Base-by-base conservation (phyloP, 176 grass and related monocot species). In the Poa annua region DNA sequence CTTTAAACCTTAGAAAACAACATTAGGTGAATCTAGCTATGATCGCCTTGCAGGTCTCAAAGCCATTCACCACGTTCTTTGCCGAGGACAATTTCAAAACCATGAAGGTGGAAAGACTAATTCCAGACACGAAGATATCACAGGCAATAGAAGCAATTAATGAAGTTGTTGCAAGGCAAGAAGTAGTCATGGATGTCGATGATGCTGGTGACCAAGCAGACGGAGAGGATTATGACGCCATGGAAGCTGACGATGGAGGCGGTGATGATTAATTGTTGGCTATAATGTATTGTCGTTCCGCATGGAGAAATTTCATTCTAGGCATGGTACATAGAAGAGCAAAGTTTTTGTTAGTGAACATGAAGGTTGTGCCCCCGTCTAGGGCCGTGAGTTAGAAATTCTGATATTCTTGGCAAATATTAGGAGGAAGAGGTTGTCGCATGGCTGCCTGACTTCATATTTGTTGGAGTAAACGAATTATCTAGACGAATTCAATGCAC, bases 41-140 rank as follows among this genome's bases (percentile, higher is more conserved):
- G 50, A 66, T 13, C 24, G 25, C 71, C 50, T 80, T 75, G 78
- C 83, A 98, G 96, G 96, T 95, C 12, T 11, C 79, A 15, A 98
- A 93, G 82, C 96, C 96, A 34, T 90, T 89, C 52, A 57, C 85
- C 21, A 12, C 88, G 44, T 95, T 98, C 72, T 98, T 98, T 76
- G 70, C 76, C 0, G 92, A 95, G 38, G 89, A 80, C 48, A 95
- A 88, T 38, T 63, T 98, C 68, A 75, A 89, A 48, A 44, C 69
- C 61, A 91, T 98, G 92, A 49, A 74, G 79, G 88, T 87, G 50
- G 64, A 92, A 20, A 91, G 19, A 45, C 57, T 22, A 60, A 70
- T 74, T 83, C 83, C 25, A 33, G 71, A 74, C 4, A 49, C 8
- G 25, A 74, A 4, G 71, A 52, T 19, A 34, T 52, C 71, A 8